Evolutionary conservation across 352 stramenopile species (phyloP).

Genomic region (Phytophthora litchii): DNA sequence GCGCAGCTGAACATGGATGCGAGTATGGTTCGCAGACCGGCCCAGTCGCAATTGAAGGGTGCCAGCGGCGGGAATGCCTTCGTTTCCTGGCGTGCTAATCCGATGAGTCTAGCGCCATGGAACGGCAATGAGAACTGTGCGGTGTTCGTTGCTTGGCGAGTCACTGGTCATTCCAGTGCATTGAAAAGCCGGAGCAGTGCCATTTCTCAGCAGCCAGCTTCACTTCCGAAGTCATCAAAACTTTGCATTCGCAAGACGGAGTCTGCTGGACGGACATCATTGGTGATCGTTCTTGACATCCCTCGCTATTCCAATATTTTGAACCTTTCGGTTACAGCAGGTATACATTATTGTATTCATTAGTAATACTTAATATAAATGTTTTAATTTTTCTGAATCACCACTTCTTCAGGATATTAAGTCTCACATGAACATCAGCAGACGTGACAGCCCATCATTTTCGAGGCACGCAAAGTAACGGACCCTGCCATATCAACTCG

Average conservation of each 20-base stretch:
- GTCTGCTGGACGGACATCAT: not conserved
- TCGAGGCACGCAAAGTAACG: conserved; percentile 21
- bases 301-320: conserved; percentile 11
- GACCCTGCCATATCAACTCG: conserved; percentile 7
- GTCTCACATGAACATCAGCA: conserved; percentile 5
- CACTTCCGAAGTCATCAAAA: not conserved
- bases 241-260: not conserved
- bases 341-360: conserved; percentile 5
- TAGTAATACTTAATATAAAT: not conserved
- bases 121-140: conserved; percentile 15
- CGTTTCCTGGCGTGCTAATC: not conserved
- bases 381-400: not conserved
- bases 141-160: not conserved
- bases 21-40: conserved; percentile 13
- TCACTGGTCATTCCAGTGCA: conserved; percentile 21
- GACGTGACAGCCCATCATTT: conserved; percentile 28
- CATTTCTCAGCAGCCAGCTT: conserved; percentile 30
- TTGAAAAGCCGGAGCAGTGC: conserved; percentile 14
- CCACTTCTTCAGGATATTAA: conserved; percentile 1
- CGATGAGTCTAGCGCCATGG: conserved; percentile 14
- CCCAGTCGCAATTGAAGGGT: conserved; percentile 21
- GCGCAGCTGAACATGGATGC: conserved; percentile 9
- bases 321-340: not conserved
- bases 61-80: conserved; percentile 22
- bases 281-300: conserved; percentile 13